phyloP scores from a whole-genome alignment of 116 monocot genomes.

The Papilionanthe hybrid region DNA sequence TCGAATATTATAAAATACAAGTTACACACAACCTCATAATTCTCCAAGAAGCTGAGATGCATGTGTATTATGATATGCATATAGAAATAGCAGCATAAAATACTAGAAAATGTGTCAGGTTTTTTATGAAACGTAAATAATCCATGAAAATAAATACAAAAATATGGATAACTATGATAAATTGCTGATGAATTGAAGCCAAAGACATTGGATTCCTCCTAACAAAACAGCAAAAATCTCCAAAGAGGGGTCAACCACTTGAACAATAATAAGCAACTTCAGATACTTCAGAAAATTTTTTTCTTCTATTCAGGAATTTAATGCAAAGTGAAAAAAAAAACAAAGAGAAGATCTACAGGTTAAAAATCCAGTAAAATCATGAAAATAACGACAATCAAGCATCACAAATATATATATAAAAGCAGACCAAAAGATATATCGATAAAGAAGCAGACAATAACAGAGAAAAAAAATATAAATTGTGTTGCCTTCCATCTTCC shows the following conservation, averaged over 20 bases:
- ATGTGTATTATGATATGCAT: background rate
- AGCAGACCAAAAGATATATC: background rate
- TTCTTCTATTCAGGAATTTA: background rate
- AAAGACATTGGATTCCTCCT: background rate
- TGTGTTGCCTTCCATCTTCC: background rate
- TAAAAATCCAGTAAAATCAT: background rate
- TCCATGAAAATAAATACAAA: background rate
- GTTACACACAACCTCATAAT: background rate
- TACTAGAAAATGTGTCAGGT: background rate
- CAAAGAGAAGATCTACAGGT: background rate
- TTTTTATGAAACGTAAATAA: background rate
- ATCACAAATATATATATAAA: background rate
- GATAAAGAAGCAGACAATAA: background rate
- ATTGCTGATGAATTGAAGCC: background rate
- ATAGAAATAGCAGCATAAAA: background rate
- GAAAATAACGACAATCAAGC: background rate
- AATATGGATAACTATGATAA: background rate
- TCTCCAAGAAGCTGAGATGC: background rate
- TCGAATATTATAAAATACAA: background rate
- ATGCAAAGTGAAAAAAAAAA: background rate
- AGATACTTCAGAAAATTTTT: background rate
- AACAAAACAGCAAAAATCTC: background rate
- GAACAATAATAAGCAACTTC: background rate
- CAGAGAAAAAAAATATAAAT: background rate
- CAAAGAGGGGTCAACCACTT: background rate